A percentile compares a stretch with the other conserved stretches of the same genome.
Conservation (phyloP, 2,329 filamentous ascomycete species). For the Epichloe hybrida region DNA sequence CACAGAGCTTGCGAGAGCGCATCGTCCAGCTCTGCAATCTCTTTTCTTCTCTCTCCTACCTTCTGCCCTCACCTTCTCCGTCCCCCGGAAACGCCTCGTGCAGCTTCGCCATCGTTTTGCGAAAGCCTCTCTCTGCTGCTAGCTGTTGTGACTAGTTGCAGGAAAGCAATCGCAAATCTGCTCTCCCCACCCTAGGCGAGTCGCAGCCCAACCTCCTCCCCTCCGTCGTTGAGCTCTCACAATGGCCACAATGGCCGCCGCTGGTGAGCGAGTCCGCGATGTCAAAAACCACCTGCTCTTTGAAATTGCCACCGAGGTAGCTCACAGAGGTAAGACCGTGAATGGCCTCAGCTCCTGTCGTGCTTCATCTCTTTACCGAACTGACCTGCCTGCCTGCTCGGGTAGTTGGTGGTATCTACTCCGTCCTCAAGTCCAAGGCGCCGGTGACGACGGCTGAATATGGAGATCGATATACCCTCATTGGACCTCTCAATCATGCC, state of each 20-base stretch:
- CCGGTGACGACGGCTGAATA: slow-evolving; percentile 96
- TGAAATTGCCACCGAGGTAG: slow-evolving; percentile 92
- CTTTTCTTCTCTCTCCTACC: not conserved
- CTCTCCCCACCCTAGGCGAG: not conserved
- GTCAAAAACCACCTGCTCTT: slow-evolving; percentile 94
- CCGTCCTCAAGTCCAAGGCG: slow-evolving; percentile 96
- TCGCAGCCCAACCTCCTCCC: not conserved
- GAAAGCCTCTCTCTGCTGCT: not conserved
- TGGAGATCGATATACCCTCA: slow-evolving; percentile 91
- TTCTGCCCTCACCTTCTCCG: not conserved
- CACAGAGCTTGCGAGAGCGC: not conserved
- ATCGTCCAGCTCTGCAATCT: not conserved
- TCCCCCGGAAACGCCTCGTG: not conserved
- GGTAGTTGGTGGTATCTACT: slow-evolving; percentile 93
- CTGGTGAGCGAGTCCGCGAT: slow-evolving; percentile 44
- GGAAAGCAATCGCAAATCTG: not conserved
- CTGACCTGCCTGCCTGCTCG: not conserved
- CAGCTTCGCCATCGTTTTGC: not conserved
- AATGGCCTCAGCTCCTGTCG: slow-evolving; percentile 11
- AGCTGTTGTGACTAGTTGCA: slow-evolving; percentile 1
- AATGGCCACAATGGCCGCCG: slow-evolving; percentile 27
- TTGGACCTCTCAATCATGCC: slow-evolving; percentile 83
- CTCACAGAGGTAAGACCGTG: slow-evolving; percentile 64
- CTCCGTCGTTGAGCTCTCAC: not conserved
- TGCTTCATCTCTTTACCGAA: not conserved